Base-by-base conservation (phyloP, 2,329 filamentous ascomycete species). In the Allantophomopsis cytisporea region DNA sequence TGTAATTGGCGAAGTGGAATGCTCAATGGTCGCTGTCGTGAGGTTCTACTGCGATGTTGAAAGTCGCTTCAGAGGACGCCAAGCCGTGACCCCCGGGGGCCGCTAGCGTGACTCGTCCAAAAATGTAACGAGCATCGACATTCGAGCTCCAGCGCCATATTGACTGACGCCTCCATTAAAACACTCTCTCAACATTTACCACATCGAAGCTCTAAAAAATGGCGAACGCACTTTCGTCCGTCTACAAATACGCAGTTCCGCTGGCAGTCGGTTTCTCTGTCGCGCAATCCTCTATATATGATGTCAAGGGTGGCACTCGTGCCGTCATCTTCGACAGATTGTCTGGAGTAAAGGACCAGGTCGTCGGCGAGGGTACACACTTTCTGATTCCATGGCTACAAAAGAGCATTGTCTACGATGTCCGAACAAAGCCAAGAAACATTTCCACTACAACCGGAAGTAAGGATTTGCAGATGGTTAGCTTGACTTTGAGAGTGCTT, bases 381-480 rank as follows among this genome's bases (percentile, higher is more conserved):
- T 94, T 98, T 62, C 68, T 98, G 40, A 64, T 98, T 31, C 91
- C 91, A 7, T 98, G 91, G 91, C 66, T 98, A 59, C 91, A 98
- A 65, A 82, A 79, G 63, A 84, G 82, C 53, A 87, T 98, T 65
- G 71, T 94, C 60, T 98, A 94, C 61, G 91, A 98, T 67, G 91
- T 98, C 49, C 81, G 91, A 47, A 98, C 93, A 42, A 93, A 94
- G 73, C 91, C 91, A 45, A 76, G 91, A 58, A 96, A 94, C 62
- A 96, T 98, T 60, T 85, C 83, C 50, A 98, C 91, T 20, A 98
- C 91, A 17, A 98, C 91, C 11, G 91, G 91, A 43, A 89, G 82
- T 73, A 98, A 98, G 76, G 91, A 98, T 67, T 65, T 98, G 71
- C 91, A 98, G 70, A 98, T 98, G 91, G 91, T 98, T 56, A 95